phyloP scores from a whole-genome alignment of 805 yeast species.

The Sugiyamaella qingdaonensis region DNA sequence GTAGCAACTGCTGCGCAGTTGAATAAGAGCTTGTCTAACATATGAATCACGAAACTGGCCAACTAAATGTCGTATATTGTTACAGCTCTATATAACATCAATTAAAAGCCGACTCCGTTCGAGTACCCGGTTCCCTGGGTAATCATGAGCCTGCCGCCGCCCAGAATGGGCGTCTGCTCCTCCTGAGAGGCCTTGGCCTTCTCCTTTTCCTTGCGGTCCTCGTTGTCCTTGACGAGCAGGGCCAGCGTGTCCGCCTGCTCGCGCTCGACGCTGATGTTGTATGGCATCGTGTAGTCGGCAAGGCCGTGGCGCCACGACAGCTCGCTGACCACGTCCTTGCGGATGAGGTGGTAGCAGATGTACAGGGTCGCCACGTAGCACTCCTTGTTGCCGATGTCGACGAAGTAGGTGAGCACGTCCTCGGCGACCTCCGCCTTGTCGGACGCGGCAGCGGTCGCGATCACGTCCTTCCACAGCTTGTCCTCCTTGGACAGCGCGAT shows the following conservation, averaged over 20 bases:
- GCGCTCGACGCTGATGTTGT: constrained; percentile 74
- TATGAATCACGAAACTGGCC: too few species aligned
- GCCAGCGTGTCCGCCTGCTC: constrained; percentile 69
- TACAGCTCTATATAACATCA: background rate
- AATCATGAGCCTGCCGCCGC: constrained; percentile 66
- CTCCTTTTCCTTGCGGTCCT: constrained; percentile 61
- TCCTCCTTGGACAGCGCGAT: constrained; percentile 85
- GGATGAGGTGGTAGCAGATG: constrained; percentile 74
- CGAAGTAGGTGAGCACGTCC: constrained; percentile 85
- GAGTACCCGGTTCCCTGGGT: constrained; percentile 55
- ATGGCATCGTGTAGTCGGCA: constrained; percentile 85
- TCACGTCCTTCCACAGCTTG: constrained; percentile 91
- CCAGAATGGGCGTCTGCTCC: constrained; percentile 42
- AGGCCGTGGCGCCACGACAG: constrained; percentile 86
- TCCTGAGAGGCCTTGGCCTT: constrained; percentile 42
- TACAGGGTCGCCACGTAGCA: constrained; percentile 87
- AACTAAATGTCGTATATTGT: background rate
- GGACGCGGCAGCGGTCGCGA: constrained; percentile 85
- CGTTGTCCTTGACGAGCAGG: constrained; percentile 65
- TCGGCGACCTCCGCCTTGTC: constrained; percentile 76
- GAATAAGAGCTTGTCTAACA: too few species aligned
- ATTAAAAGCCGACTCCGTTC: constrained; percentile 14
- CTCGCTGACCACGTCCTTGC: constrained; percentile 81
- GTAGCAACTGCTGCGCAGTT: too few species aligned
- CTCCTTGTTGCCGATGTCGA: constrained; percentile 94